These are phyloP conservation scores for Corynascus novoguineensis DNA, from an alignment of 495 filamentous ascomycete species.

Conservation along the genomic window DNA sequence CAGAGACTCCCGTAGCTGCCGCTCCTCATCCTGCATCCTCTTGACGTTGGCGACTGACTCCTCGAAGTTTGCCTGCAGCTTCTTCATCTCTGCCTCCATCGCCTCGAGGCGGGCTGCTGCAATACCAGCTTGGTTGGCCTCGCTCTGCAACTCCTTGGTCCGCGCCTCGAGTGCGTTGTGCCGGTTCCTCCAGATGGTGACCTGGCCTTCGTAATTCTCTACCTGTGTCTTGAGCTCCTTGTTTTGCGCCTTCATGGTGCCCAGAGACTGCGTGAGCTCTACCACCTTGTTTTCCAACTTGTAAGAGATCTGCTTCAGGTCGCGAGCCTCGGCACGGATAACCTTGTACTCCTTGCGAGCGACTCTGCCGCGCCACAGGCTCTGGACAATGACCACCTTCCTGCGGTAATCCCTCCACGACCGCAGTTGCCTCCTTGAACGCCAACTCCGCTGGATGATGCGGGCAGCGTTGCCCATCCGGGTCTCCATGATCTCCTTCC, in stretches of 20 bases:
- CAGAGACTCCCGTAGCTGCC: slow-evolving; percentile 70
- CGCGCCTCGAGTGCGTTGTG: slow-evolving; percentile 88
- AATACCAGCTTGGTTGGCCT: slow-evolving; percentile 97
- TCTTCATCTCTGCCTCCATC: slow-evolving; percentile 92
- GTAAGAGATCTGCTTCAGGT: slow-evolving; percentile 98
- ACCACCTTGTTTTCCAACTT: slow-evolving; percentile 99
- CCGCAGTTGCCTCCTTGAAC: slow-evolving; percentile 68
- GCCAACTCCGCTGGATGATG: slow-evolving; percentile 86
- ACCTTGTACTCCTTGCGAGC: slow-evolving; percentile 82
- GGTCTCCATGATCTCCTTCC: slow-evolving; percentile 85
- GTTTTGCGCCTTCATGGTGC: slow-evolving; percentile 88
- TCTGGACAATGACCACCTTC: slow-evolving; percentile 87
- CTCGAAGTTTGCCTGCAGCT: slow-evolving; percentile 76
- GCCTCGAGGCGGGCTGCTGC: slow-evolving; percentile 78
- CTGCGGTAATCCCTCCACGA: slow-evolving; percentile 82
- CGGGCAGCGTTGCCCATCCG: slow-evolving; percentile 88
- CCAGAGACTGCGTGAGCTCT: slow-evolving; percentile 90
- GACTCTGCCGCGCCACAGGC: slow-evolving; percentile 80
- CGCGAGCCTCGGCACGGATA: slow-evolving; percentile 88
- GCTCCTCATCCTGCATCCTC: slow-evolving; percentile 88
- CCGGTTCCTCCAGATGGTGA: slow-evolving; percentile 88
- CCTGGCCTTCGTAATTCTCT: slow-evolving; percentile 91
- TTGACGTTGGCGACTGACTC: slow-evolving; percentile 85
- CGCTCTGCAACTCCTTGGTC: slow-evolving; percentile 86
- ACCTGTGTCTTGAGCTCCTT: slow-evolving; percentile 81